A percentile compares a stretch with the other conserved stretches of the same genome.
These are phyloP conservation scores for Tanacetum coccineum DNA, from an alignment of 129 eudicot species.

Conservation along the genomic window DNA sequence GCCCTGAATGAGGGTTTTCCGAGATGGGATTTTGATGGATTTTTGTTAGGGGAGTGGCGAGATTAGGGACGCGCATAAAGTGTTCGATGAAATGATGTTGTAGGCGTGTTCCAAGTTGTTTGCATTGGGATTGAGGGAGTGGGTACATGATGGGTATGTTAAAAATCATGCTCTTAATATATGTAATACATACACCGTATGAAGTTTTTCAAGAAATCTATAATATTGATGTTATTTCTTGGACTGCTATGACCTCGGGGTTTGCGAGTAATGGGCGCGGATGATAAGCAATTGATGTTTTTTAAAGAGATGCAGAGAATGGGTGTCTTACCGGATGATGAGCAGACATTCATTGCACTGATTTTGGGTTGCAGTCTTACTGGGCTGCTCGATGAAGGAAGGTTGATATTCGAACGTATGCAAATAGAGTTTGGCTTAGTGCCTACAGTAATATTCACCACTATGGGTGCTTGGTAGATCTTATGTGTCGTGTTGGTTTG, in stretches of 20 bases:
- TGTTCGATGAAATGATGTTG: constrained; percentile 81
- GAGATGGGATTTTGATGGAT: constrained; percentile 64
- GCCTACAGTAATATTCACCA: constrained; percentile 80
- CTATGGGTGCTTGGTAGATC: constrained; percentile 75
- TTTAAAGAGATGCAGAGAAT: constrained; percentile 51
- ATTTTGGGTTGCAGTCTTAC: constrained; percentile 81
- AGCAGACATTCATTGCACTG: constrained; percentile 70
- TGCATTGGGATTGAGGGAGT: constrained; percentile 53
- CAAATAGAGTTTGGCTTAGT: constrained; percentile 37
- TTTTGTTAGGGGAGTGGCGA: constrained; percentile 43
- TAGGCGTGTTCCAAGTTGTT: constrained; percentile 66
- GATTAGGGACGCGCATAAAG: constrained; percentile 44
- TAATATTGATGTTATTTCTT: constrained; percentile 58
- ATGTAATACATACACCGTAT: constrained; percentile 64
- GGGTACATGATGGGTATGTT: constrained; percentile 54
- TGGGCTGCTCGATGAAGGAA: constrained; percentile 67
- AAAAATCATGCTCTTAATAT: constrained; percentile 42
- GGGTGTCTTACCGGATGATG: constrained; percentile 60
- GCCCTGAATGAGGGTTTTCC: constrained; percentile 57
- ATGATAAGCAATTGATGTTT: constrained; percentile 52
- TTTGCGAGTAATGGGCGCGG: constrained; percentile 75
- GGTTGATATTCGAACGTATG: constrained; percentile 51
- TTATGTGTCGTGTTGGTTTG: constrained; percentile 78
- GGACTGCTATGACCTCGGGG: no score
- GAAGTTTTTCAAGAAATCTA: constrained; percentile 48